Base-by-base conservation (phyloP, 1,284 basidiomycete genomes). In the Leccinum fallax region DNA sequence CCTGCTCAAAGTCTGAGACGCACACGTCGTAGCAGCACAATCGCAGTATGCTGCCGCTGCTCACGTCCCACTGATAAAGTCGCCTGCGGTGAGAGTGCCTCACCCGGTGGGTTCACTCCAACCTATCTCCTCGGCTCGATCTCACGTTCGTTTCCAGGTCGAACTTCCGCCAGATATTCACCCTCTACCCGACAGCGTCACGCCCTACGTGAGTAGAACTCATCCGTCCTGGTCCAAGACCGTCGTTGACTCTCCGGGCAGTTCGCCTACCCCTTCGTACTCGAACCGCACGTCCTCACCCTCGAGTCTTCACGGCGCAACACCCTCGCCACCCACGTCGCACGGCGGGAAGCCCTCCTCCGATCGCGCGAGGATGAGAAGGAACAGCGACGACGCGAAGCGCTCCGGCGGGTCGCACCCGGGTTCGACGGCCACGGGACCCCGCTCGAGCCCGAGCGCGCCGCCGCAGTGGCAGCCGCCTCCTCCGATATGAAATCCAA, bases 231-330 rank as follows among this genome's bases (percentile, higher is more conserved):
- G n/a, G n/a, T 13, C 53, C 19, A 30, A 28, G 6, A 3, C 26
- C 62, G 51, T 15, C 8, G 3, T 51, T 26, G 26, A 65, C 36
- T 53, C 34, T 5, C 6, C 40, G 10, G 4, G 5, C 71, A 97
- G 95, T 97, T 97, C 69, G 95, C 92, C 40, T 97, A 97, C 71
- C 95, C 95, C 2, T 96, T 93, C 79, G 92, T 93, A 0, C 83
- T 97, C 58, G 95, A 97, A 71, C 85, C 89, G 0, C 94, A 96
- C 71, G 82, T 94, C 65, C 74, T 95, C 60, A 84, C 87, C 1
- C 76, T 93, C 56, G 87, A 90, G 72, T 83, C 88, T 0, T 83
- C 92, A 3, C 87, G 91, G 8, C 80, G 86, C 61, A 77, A 82
- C 16, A 89, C 89, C 1, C 80, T 92, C 36, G 81, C 86, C 0